Conservation (phyloP, 176 grass and related monocot species). For the Cenchrus americanus region DNA sequence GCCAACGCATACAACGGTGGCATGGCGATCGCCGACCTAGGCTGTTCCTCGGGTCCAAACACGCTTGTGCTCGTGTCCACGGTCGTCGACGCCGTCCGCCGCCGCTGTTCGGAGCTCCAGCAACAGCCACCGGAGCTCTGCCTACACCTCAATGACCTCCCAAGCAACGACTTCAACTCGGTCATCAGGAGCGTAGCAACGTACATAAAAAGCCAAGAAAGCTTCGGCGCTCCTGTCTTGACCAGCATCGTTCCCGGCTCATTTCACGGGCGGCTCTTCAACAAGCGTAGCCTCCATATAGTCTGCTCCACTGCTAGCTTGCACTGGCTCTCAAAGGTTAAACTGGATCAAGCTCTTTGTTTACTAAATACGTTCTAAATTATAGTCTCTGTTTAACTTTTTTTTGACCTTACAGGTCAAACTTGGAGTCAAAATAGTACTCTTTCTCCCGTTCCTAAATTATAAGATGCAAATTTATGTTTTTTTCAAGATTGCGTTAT, state of each 20-base stretch:
- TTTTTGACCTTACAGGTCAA: too few species aligned
- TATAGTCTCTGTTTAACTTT: too few species aligned
- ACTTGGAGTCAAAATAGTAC: too few species aligned
- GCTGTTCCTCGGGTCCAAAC: slow-evolving; percentile 41
- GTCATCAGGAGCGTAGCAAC: background rate
- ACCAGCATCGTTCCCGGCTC: slow-evolving; percentile 33
- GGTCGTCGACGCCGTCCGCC: background rate
- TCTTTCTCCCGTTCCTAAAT: too few species aligned
- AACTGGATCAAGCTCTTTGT: too few species aligned
- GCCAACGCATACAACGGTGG: background rate
- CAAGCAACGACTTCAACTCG: slow-evolving; percentile 32
- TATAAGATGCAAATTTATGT: too few species aligned
- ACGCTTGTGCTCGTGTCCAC: background rate
- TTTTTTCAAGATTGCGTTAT: too few species aligned
- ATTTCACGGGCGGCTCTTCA: slow-evolving; percentile 29
- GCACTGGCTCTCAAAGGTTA: slow-evolving; percentile 41
- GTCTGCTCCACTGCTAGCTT: slow-evolving; percentile 17
- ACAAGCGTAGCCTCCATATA: background rate
- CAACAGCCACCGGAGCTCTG: slow-evolving; percentile 13
- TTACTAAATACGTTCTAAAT: too few species aligned
- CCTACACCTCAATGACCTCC: slow-evolving; percentile 29
- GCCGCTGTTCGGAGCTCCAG: background rate
- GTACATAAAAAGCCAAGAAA: background rate
- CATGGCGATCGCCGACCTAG: slow-evolving; percentile 23
- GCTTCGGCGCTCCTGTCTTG: background rate